These are phyloP conservation scores for Starmerella riodocensis DNA, from an alignment of 805 yeast species.

Conservation along the genomic window DNA sequence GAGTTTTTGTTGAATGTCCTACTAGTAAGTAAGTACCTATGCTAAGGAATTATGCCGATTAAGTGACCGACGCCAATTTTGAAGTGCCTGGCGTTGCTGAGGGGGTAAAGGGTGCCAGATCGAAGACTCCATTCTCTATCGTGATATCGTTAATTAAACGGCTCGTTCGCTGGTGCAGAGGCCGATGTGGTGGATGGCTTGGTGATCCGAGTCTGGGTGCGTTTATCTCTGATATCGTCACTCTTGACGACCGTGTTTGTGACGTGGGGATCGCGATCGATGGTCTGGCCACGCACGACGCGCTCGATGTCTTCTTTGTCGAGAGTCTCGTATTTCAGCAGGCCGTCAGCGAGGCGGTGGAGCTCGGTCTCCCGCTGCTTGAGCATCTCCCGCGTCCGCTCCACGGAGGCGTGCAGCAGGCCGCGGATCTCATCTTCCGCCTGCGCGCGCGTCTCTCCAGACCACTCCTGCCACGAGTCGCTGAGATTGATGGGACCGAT, in stretches of 20 bases:
- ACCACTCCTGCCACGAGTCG: slow-evolving; percentile 93
- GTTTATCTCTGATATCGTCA: slow-evolving; percentile 26
- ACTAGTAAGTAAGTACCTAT: too few species aligned
- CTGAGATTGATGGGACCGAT: slow-evolving; percentile 86
- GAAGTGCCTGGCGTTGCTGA: too few species aligned
- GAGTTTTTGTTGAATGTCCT: too few species aligned
- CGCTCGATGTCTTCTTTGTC: slow-evolving; percentile 82
- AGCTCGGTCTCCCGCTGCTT: slow-evolving; percentile 53
- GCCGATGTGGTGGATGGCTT: slow-evolving; percentile 5
- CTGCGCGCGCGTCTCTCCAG: slow-evolving; percentile 68
- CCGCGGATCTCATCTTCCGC: slow-evolving; percentile 88
- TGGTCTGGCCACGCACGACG: slow-evolving; percentile 65
- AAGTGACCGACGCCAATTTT: too few species aligned
- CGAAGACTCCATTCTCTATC: background rate
- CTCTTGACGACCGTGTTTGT: slow-evolving; percentile 62
- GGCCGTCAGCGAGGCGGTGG: slow-evolving; percentile 79
- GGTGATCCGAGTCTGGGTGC: slow-evolving; percentile 9
- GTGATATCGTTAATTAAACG: background rate
- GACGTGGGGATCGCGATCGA: slow-evolving; percentile 53
- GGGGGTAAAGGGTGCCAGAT: too few species aligned
- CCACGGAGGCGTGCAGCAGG: slow-evolving; percentile 60
- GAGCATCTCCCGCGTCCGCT: slow-evolving; percentile 60
- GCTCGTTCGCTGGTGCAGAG: slow-evolving; percentile 1
- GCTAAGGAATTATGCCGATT: too few species aligned
- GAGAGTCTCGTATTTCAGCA: slow-evolving; percentile 88